phyloP scores from a whole-genome alignment of 371 early-diverging fungal species.

The Apophysomyces trapeziformis region DNA sequence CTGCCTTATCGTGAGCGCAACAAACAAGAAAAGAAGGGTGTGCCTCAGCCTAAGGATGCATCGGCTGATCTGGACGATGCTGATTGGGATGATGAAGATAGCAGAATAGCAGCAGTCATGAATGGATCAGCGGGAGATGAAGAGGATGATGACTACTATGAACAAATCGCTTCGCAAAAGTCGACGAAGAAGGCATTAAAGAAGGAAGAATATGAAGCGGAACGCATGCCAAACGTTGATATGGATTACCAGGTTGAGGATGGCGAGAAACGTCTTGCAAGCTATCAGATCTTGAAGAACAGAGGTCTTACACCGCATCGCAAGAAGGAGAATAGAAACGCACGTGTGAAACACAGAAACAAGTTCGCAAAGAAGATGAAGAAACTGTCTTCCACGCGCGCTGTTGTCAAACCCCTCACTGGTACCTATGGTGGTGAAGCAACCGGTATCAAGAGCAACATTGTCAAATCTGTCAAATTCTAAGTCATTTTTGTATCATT shows the following conservation, averaged over 20 bases:
- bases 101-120: slow-evolving; percentile 38
- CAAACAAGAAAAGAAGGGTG: slow-evolving; percentile 60
- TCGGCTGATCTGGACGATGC: slow-evolving; percentile 69
- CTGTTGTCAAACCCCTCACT: slow-evolving; percentile 65
- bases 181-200: slow-evolving; percentile 56
- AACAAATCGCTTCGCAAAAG: slow-evolving; percentile 49
- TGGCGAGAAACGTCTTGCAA: slow-evolving; percentile 80
- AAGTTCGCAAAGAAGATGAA: slow-evolving; percentile 91
- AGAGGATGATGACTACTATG: slow-evolving; percentile 59
- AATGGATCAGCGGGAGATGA: slow-evolving; percentile 32
- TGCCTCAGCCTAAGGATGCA: slow-evolving; percentile 57
- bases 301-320: slow-evolving; percentile 94
- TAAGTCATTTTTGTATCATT: slow-evolving; percentile 13
- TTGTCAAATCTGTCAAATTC: slow-evolving; percentile 76
- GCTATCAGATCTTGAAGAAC: slow-evolving; percentile 93
- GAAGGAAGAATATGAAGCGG: slow-evolving; percentile 48
- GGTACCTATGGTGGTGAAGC: slow-evolving; percentile 89
- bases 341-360: slow-evolving; percentile 90
- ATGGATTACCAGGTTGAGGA: slow-evolving; percentile 51
- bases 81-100: slow-evolving; percentile 62
- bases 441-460: slow-evolving; percentile 91
- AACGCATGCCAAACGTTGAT: slow-evolving; percentile 42
- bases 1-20: slow-evolving; percentile 72
- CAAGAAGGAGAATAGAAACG: slow-evolving; percentile 93
- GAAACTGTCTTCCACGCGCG: slow-evolving; percentile 81